Conservation (phyloP, 805 yeast genomes). For the Yamadazyma scolyti region DNA sequence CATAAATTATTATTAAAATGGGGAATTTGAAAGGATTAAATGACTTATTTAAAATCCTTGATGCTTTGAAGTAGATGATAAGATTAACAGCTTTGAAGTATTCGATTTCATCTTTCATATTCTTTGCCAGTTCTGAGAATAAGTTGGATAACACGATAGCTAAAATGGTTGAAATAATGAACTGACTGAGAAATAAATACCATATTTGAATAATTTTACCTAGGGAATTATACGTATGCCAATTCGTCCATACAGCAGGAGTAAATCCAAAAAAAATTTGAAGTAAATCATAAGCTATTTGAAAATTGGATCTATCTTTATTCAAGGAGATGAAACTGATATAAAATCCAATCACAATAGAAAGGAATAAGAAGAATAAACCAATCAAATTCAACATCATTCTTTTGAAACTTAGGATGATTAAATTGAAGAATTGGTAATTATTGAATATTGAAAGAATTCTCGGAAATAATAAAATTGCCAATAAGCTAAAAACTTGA, state of each 20-base stretch:
- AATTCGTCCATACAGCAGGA: constrained; percentile 57
- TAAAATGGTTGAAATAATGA: constrained; percentile 50
- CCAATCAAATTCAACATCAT: constrained; percentile 51
- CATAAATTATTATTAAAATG: constrained; percentile 26
- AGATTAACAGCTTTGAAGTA: constrained; percentile 38
- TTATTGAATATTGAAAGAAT: constrained; percentile 48
- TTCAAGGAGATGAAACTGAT: constrained; percentile 50
- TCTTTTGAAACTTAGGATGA: constrained; percentile 46
- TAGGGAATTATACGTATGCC: constrained; percentile 44
- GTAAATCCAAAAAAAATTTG: constrained; percentile 56
- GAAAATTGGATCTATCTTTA: constrained; percentile 33
- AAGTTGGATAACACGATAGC: constrained; percentile 50
- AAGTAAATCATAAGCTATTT: constrained; percentile 49
- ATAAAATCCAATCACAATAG: constrained; percentile 53
- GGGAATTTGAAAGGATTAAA: constrained; percentile 34
- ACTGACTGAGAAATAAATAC: constrained; percentile 52
- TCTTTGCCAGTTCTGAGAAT: constrained; percentile 29
- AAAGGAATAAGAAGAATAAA: constrained; percentile 44
- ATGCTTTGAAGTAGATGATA: constrained; percentile 32
- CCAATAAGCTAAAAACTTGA: constrained; percentile 38
- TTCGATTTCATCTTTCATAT: constrained; percentile 37
- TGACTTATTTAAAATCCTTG: constrained; percentile 13
- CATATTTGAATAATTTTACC: constrained; percentile 47
- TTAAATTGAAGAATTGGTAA: constrained; percentile 49
- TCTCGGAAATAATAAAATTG: constrained; percentile 49